phyloP scores from a whole-genome alignment of 352 stramenopile genomes.

The Aphanomyces astaci region DNA sequence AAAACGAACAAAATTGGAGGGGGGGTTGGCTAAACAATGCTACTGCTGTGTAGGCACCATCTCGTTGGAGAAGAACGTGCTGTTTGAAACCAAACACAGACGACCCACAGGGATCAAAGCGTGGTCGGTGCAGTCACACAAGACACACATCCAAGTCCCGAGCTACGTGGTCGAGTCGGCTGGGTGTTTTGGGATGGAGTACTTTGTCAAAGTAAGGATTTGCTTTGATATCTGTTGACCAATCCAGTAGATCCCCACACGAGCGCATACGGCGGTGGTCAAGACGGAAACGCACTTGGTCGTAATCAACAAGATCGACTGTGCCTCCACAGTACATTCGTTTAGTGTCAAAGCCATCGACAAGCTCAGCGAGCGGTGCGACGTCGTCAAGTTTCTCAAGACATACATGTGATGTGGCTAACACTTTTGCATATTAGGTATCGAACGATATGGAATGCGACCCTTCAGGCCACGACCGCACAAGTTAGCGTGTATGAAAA shows the following conservation, averaged over 20 bases:
- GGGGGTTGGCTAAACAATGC: no score
- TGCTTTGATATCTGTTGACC: no score
- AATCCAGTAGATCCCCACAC: slow-evolving; percentile 32
- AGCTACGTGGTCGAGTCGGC: slow-evolving; percentile 43
- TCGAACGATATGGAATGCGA: slow-evolving; percentile 31
- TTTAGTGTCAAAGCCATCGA: slow-evolving; percentile 55
- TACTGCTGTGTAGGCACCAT: slow-evolving; percentile 41
- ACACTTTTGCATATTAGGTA: no score
- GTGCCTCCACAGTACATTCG: slow-evolving; percentile 63
- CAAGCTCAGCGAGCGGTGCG: slow-evolving; percentile 47
- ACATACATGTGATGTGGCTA: slow-evolving; percentile 26
- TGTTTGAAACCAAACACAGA: slow-evolving; percentile 60
- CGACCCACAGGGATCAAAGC: slow-evolving; percentile 41
- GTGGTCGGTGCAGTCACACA: slow-evolving; percentile 51
- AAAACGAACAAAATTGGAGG: no score
- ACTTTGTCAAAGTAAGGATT: slow-evolving; percentile 41
- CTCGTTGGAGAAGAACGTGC: slow-evolving; percentile 53
- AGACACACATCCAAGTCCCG: slow-evolving; percentile 39
- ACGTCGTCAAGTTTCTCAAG: slow-evolving; percentile 6
- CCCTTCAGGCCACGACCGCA: neutral
- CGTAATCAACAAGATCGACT: slow-evolving; percentile 61
- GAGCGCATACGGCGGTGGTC: slow-evolving; percentile 48
- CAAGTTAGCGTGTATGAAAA: slow-evolving; percentile 7
- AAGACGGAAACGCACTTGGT: slow-evolving; percentile 50
- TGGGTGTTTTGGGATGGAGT: slow-evolving; percentile 63